A percentile compares a stretch with the other conserved stretches of the same genome.
Evolutionary conservation across 331 rosid species (phyloP).

Genomic region (Telfairia occidentalis): DNA sequence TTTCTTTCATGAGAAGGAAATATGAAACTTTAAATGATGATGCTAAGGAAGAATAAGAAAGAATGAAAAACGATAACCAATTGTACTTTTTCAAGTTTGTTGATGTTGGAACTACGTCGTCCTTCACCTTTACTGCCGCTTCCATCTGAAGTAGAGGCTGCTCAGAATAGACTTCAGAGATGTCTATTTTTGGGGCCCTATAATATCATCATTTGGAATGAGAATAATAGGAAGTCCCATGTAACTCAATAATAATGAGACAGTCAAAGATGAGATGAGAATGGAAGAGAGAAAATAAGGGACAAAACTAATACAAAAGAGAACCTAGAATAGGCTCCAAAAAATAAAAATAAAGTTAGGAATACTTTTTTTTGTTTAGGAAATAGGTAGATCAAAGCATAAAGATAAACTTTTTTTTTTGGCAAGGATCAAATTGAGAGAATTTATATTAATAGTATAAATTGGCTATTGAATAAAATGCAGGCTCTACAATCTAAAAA

Average conservation of each 20-base stretch:
- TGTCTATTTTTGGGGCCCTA: slow-evolving; percentile 96
- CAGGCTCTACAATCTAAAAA: neutral
- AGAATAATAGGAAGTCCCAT: slow-evolving; percentile 16
- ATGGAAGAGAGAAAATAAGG: neutral
- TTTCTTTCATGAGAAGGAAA: neutral
- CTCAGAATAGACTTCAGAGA: slow-evolving; percentile 90
- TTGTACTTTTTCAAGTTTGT: slow-evolving; percentile 91
- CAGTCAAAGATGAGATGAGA: neutral
- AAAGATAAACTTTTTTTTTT: neutral
- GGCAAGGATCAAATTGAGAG: neutral
- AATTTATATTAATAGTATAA: neutral
- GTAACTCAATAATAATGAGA: neutral
- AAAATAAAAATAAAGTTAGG: neutral
- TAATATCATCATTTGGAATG: slow-evolving; percentile 21
- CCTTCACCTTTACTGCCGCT: slow-evolving; percentile 48
- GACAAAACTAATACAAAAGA: neutral
- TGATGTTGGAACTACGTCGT: slow-evolving; percentile 76
- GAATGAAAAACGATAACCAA: slow-evolving; percentile 36
- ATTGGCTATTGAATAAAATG: neutral
- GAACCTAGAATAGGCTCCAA: neutral
- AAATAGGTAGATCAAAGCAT: neutral
- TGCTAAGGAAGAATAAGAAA: neutral
- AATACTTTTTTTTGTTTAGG: neutral
- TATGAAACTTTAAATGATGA: neutral
- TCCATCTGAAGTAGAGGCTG: slow-evolving; percentile 74